Conservation (phyloP, 2,329 filamentous ascomycete species). For the Calycina marina region DNA sequence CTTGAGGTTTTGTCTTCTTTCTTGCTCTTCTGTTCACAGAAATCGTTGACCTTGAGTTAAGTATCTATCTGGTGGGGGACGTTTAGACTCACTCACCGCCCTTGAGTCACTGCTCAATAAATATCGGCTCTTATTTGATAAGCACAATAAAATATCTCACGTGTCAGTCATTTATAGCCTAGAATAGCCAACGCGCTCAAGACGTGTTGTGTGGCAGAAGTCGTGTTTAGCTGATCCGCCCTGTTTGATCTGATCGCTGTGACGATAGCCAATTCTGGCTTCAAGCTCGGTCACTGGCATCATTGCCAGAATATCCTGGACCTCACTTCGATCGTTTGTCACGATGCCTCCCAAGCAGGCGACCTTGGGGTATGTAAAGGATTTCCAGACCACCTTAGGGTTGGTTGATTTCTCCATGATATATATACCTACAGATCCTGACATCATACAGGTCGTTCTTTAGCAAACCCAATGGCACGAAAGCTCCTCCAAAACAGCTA, state of each 20-base stretch:
- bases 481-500: constrained; percentile 54
- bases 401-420: constrained; percentile 28
- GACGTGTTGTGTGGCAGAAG: too few relatives aligned
- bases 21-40: constrained; percentile 11
- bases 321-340: constrained; percentile 8
- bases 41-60: constrained; percentile 4
- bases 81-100: too few relatives aligned
- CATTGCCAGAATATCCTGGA: constrained; percentile 9
- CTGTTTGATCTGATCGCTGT: too few relatives aligned
- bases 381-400: constrained; percentile 60
- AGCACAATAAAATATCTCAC: too few relatives aligned
- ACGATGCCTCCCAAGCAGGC: constrained; percentile 39
- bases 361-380: constrained; percentile 76
- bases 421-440: constrained; percentile 6
- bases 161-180: too few relatives aligned
- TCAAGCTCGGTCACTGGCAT: too few relatives aligned
- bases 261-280: too few relatives aligned
- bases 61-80: constrained; percentile 5
- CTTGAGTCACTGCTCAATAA: too few relatives aligned
- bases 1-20: too few relatives aligned
- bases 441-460: constrained; percentile 64
- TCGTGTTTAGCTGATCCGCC: too few relatives aligned
- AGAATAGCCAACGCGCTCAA: too few relatives aligned
- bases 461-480: constrained; percentile 42
- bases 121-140: too few relatives aligned